Percentiles rank a stretch among this genome's conserved stretches.
These are phyloP conservation scores for Fusarium neocosmosporiellum DNA, from an alignment of 2,329 filamentous ascomycete genomes.

Conservation along the genomic window DNA sequence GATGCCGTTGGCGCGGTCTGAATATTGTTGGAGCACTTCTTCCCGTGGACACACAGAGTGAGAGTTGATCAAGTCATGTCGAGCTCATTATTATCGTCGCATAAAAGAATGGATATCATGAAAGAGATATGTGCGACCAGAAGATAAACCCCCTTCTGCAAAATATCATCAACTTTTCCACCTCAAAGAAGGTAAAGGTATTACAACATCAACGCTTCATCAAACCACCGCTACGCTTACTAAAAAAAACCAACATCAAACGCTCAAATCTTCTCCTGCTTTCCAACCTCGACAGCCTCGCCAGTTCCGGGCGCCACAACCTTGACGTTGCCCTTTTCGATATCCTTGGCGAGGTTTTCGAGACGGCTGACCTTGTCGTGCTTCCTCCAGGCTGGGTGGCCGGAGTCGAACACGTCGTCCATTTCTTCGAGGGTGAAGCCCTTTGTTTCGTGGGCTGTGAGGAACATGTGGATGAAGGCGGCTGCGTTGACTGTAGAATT, in stretches of 20 bases:
- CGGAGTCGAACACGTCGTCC: constrained; percentile 76
- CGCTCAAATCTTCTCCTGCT: neutral
- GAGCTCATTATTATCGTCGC: neutral
- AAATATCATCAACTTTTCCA: neutral
- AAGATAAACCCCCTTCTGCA: neutral
- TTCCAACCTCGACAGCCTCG: neutral
- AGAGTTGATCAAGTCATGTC: neutral
- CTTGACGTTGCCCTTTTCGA: constrained; percentile 59
- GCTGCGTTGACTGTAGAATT: constrained; percentile 64
- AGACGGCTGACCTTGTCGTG: constrained; percentile 56
- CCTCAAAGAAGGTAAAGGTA: neutral
- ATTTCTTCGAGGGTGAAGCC: constrained; percentile 83
- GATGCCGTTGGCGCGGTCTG: neutral
- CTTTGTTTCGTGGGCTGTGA: constrained; percentile 73
- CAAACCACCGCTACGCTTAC: neutral
- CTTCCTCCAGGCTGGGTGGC: constrained; percentile 68
- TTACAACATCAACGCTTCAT: neutral
- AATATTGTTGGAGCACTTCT: neutral
- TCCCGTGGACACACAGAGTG: neutral
- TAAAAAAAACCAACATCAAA: neutral
- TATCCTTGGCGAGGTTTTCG: constrained; percentile 59
- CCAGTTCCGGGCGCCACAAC: constrained; percentile 37
- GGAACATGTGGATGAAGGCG: constrained; percentile 76
- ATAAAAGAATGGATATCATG: neutral
- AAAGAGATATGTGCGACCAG: neutral